Evolutionary conservation across 2,329 filamentous ascomycete species (phyloP), one percentile per base, ranked within the genome.

Genomic region (Colletotrichum nymphaeae): DNA sequence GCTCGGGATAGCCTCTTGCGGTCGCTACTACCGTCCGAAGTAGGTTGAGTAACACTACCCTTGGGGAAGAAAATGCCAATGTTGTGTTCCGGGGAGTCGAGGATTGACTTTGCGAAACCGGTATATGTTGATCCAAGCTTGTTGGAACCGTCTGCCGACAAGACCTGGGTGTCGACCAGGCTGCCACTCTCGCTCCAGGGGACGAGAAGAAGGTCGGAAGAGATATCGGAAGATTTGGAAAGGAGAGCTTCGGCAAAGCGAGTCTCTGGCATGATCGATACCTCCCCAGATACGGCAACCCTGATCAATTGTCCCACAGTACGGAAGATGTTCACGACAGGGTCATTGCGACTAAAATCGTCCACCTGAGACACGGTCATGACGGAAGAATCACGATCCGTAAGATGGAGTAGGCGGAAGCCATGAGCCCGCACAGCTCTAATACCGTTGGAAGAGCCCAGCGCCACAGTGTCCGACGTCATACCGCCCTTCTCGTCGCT

Each of bases 381-480:
- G 77, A 98, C 96, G 22, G 95, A 95, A 0, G 96, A 98, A 55
- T 94, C 93, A 88, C 96, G 95, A 78, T 98, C 95, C 0, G 94
- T 97, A 14, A 98, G 89, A 79, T 97, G 94, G 62, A 97, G 84
- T 19, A 98, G 88, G 16, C 95, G 93, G n/a, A 98, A 84, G 37
- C 95, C 96, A 78, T 97, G 94, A 0, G 95, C 93, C 78, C 93
- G 89, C 1, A 96, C 87, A 1, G 90, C 88, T 37, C 52, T 63
- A 16, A 19, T 49, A 22, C n/a, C 62, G 46, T 42, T 32, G n/a
- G 63, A 56, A n/a, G 63, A 55, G 6, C 46, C n/a, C 16, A 59
- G 14, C 12, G 32, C 49, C 22, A 42, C 37, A 7, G 42, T 59
- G 4, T 42, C 46, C 8, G 53, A 42, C 28, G 42, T 42, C 8